Evolutionary conservation across 495 filamentous ascomycete species (phyloP).

Genomic region (Lasiosphaeriaceae sp.): DNA sequence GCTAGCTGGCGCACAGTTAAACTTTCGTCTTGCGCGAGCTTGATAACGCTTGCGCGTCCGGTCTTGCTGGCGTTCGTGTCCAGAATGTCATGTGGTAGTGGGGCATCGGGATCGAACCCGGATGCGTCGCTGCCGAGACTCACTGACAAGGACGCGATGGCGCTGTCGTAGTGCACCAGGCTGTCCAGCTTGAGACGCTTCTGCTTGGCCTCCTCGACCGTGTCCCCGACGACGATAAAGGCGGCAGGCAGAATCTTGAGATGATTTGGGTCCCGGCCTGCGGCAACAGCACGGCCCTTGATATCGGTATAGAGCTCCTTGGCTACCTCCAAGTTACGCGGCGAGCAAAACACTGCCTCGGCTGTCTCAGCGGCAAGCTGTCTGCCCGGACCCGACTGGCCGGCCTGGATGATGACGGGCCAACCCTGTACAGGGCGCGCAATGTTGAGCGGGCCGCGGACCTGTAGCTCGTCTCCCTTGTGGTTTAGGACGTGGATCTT

Average conservation of each 20-base stretch:
- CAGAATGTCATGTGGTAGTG: conserved; percentile 44
- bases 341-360: conserved; percentile 48
- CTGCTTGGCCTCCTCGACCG: conserved; percentile 45
- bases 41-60: conserved; percentile 37
- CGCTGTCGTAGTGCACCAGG: conserved; percentile 53
- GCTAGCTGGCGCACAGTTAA: conserved; percentile 50
- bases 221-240: conserved; percentile 38
- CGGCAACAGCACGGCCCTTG: conserved; percentile 42
- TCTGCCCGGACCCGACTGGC: conserved; percentile 50
- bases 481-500: conserved; percentile 49
- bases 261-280: conserved; percentile 39
- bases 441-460: conserved; percentile 50
- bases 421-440: conserved; percentile 51
- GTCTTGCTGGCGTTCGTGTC: conserved; percentile 55
- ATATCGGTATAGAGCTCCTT: conserved; percentile 53
- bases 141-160: conserved; percentile 52
- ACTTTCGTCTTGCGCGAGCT: conserved; percentile 40
- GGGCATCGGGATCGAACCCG: conserved; percentile 45
- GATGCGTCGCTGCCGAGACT: conserved; percentile 45
- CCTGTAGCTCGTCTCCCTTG: conserved; percentile 43
- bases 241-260: conserved; percentile 54
- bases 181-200: conserved; percentile 50
- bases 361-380: conserved; percentile 54
- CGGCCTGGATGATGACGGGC: conserved; percentile 55
- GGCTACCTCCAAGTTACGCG: conserved; percentile 35